These are phyloP conservation scores for Pythium phragmitis DNA, from an alignment of 352 stramenopile species.

Conservation along the genomic window DNA sequence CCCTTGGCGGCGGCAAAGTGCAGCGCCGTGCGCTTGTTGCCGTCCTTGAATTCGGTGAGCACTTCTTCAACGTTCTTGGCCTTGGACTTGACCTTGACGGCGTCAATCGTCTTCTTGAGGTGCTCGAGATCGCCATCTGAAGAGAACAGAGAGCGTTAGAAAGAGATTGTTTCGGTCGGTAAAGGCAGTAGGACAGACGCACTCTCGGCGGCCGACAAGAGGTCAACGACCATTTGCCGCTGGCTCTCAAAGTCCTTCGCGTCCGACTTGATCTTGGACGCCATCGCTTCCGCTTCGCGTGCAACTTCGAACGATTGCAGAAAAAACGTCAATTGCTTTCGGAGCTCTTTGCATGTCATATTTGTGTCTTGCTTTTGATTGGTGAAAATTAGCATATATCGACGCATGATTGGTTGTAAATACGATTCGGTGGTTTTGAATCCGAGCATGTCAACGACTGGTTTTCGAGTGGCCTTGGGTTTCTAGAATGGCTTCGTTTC, in stretches of 20 bases:
- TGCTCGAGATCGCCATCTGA: slow-evolving; percentile 74
- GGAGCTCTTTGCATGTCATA: slow-evolving; percentile 10
- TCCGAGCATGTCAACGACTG: slow-evolving; percentile 13
- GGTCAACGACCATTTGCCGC: slow-evolving; percentile 71
- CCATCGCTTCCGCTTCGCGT: slow-evolving; percentile 25
- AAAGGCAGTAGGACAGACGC: slow-evolving; percentile 11
- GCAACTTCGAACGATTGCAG: neutral
- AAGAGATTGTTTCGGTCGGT: neutral
- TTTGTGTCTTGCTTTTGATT: slow-evolving; percentile 7
- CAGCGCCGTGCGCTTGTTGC: slow-evolving; percentile 74
- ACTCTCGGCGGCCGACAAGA: slow-evolving; percentile 77
- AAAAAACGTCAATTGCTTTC: neutral
- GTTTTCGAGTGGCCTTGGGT: neutral
- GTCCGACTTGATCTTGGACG: slow-evolving; percentile 55
- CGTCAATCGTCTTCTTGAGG: slow-evolving; percentile 65
- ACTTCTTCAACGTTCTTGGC: slow-evolving; percentile 39
- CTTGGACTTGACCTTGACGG: slow-evolving; percentile 54
- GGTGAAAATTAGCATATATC: slow-evolving; percentile 2
- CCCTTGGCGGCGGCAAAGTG: slow-evolving; percentile 81
- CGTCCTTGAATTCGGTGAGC: slow-evolving; percentile 77
- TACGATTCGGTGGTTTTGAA: neutral
- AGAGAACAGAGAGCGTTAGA: neutral
- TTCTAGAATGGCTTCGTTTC: slow-evolving; percentile 22
- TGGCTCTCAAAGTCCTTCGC: slow-evolving; percentile 74
- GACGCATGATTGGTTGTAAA: slow-evolving; percentile 12